phyloP scores from a whole-genome alignment of 1,284 basidiomycete genomes.

The Butyriboletus appendiculatus region DNA sequence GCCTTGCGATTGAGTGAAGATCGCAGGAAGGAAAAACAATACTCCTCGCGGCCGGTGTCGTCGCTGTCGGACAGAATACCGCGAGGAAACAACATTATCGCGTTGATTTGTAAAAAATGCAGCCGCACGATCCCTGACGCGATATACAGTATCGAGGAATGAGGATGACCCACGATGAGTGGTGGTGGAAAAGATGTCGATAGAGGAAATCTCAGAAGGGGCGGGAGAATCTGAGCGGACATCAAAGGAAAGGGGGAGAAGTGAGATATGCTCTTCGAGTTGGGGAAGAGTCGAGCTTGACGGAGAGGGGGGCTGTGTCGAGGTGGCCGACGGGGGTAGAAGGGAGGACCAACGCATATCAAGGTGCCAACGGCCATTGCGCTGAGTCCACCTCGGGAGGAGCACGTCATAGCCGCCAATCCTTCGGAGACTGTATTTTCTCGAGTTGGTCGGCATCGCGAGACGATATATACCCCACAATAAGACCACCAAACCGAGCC shows the following conservation, averaged over 20 bases:
- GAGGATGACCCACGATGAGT: slow-evolving; percentile 41
- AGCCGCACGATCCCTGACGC: slow-evolving; percentile 55
- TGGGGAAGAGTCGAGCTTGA: slow-evolving; percentile 43
- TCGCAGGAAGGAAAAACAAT: slow-evolving; percentile 81
- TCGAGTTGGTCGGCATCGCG: slow-evolving; percentile 54
- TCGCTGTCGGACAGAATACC: slow-evolving; percentile 46
- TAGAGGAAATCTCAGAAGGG: slow-evolving; percentile 46
- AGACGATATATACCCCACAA: slow-evolving; percentile 69
- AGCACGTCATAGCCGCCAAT: slow-evolving; percentile 75
- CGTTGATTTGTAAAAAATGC: slow-evolving; percentile 46
- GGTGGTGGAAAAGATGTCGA: slow-evolving; percentile 41
- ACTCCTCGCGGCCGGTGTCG: slow-evolving; percentile 59
- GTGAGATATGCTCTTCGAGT: slow-evolving; percentile 54
- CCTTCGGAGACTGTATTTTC: slow-evolving; percentile 57
- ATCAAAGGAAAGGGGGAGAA: slow-evolving; percentile 65
- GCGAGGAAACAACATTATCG: slow-evolving; percentile 38
- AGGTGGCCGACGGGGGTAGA: slow-evolving; percentile 48
- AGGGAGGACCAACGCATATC: slow-evolving; percentile 64
- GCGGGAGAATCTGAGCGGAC: slow-evolving; percentile 57
- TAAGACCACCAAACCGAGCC: slow-evolving; percentile 73
- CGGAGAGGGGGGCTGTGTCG: slow-evolving; percentile 52
- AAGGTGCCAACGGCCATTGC: slow-evolving; percentile 70
- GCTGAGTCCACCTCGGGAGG: slow-evolving; percentile 67
- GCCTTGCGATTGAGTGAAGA: slow-evolving; percentile 58
- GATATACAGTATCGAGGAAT: slow-evolving; percentile 51